Evolutionary conservation across 2,329 filamentous ascomycete species (phyloP).

Genomic region (Colletotrichum lentis): DNA sequence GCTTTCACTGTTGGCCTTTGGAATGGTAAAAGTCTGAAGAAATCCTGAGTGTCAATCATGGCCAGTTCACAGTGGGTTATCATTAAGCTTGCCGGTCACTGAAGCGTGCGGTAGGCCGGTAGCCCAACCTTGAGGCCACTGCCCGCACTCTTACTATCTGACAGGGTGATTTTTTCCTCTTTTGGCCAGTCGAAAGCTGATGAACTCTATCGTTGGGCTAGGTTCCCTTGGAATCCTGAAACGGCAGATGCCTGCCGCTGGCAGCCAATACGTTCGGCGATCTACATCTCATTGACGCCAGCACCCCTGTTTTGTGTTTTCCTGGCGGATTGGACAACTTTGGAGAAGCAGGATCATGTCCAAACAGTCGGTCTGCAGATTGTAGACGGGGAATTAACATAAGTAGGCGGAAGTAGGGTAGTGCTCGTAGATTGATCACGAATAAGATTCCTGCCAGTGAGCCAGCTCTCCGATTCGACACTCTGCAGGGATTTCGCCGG

Average conservation of each 20-base stretch:
- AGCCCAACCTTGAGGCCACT: not conserved
- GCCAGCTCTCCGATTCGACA: too few species aligned
- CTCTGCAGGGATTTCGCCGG: too few species aligned
- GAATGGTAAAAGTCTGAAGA: not conserved
- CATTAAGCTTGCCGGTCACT: not conserved
- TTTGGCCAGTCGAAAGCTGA: not conserved
- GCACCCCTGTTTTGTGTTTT: not conserved
- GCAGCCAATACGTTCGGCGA: conserved; percentile 16
- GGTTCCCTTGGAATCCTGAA: conserved; percentile 26
- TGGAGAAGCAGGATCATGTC: too few species aligned
- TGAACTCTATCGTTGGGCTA: conserved; percentile 9
- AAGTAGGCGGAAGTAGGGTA: too few species aligned
- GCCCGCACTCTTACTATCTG: too few species aligned
- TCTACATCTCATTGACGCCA: not conserved
- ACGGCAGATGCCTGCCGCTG: conserved; percentile 20
- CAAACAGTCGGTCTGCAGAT: not conserved
- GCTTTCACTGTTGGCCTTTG: not conserved
- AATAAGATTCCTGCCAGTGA: too few species aligned
- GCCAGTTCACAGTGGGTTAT: not conserved
- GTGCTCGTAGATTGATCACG: too few species aligned
- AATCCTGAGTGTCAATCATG: not conserved
- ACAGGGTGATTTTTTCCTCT: not conserved
- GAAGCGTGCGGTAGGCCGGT: not conserved
- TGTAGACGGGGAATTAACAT: too few species aligned
- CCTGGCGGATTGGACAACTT: too few species aligned